Evolutionary conservation across 805 yeast species (phyloP).

Genomic region (Myxozyma udenii): DNA sequence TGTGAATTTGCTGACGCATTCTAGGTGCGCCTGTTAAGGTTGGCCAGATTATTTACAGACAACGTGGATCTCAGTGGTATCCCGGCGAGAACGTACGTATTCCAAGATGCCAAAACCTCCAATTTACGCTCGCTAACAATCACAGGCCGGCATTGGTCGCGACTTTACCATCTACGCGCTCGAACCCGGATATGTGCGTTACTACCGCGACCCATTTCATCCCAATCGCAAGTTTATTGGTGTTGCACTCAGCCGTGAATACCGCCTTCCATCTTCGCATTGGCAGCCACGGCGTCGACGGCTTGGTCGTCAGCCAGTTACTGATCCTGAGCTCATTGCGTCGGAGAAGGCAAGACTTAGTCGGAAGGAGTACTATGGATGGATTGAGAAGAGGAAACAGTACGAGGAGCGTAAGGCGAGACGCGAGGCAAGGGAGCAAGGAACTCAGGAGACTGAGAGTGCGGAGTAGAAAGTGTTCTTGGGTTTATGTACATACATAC

Average conservation of each 20-base stretch:
- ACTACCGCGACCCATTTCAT: conserved; percentile 92
- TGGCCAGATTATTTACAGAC: conserved; percentile 88
- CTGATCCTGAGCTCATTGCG: conserved; percentile 49
- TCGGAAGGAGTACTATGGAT: conserved; percentile 55
- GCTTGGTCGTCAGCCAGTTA: conserved; percentile 64
- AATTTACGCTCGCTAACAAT: neutral
- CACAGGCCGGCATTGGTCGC: conserved; percentile 59
- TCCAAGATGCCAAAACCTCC: neutral
- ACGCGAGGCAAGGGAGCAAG: conserved; percentile 1
- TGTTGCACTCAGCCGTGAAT: conserved; percentile 64
- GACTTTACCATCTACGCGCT: conserved; percentile 89
- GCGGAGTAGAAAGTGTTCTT: too few species aligned
- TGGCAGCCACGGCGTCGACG: conserved; percentile 85
- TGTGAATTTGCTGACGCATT: conserved; percentile 82
- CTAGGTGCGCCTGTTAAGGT: conserved; percentile 53
- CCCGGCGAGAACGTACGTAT: conserved; percentile 79
- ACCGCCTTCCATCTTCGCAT: conserved; percentile 79
- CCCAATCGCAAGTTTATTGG: conserved; percentile 90
- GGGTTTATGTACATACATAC: too few species aligned
- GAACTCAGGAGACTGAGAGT: neutral
- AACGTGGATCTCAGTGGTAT: conserved; percentile 89
- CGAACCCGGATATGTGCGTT: conserved; percentile 92
- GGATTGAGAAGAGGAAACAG: conserved; percentile 15
- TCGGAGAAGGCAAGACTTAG: conserved; percentile 60
- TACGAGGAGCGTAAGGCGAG: conserved; percentile 9